phyloP scores from a whole-genome alignment of 2,329 filamentous ascomycete species.

The Trichophyton schoenleinii region DNA sequence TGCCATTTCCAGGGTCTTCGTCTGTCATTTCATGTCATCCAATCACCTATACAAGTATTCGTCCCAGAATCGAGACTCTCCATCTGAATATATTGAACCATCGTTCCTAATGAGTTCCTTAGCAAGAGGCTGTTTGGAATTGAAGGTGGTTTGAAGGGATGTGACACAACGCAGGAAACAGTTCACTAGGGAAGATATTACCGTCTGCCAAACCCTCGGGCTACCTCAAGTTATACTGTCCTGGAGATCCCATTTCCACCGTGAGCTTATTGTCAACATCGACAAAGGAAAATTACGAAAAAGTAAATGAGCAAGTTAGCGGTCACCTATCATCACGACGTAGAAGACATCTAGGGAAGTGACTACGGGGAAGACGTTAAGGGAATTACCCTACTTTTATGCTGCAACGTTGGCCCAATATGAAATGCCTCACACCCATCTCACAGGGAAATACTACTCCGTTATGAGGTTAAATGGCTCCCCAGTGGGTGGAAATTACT shows the following conservation, averaged over 20 bases:
- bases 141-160: not conserved
- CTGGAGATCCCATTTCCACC: not conserved
- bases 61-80: too few relatives aligned
- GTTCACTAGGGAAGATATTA: not conserved
- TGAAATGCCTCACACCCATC: not conserved
- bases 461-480: not conserved
- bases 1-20: not conserved
- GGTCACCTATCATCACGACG: not conserved
- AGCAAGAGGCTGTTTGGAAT: not conserved
- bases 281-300: not conserved
- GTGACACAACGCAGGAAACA: not conserved
- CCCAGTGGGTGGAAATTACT: too few relatives aligned
- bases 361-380: not conserved
- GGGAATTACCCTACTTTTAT: not conserved
- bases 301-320: not conserved
- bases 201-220: not conserved
- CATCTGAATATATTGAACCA: too few relatives aligned
- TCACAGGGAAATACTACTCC: not conserved
- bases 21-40: not conserved
- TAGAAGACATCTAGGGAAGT: not conserved
- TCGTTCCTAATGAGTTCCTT: not conserved
- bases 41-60: not conserved
- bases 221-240: not conserved
- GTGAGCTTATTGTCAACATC: not conserved
- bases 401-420: not conserved